Conservation (phyloP, 345 rosid species). For the Durio zibethinus region DNA sequence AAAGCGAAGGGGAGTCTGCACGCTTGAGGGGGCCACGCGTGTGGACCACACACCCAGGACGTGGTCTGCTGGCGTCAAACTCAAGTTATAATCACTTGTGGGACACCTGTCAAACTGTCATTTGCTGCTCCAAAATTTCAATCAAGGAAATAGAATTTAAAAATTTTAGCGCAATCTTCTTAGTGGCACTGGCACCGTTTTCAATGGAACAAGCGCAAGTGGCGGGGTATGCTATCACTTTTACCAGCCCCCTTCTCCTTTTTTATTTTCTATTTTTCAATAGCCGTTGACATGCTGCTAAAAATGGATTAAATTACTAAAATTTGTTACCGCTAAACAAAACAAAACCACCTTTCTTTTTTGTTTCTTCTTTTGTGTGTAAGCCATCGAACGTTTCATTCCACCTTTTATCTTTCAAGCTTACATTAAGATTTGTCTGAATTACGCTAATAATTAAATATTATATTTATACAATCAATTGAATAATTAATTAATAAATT, state of each 20-base stretch:
- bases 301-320: background rate
- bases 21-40: slow-evolving; percentile 39
- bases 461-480: too few species aligned
- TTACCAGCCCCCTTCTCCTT: slow-evolving; percentile 19
- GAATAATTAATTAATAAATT: too few species aligned
- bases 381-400: slow-evolving; percentile 22
- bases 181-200: slow-evolving; percentile 32
- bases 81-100: slow-evolving; percentile 13
- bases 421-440: slow-evolving; percentile 8
- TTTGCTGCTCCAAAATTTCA: background rate
- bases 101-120: slow-evolving; percentile 7
- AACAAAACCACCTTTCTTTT: background rate
- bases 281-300: slow-evolving; percentile 35
- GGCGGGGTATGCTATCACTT: slow-evolving; percentile 43
- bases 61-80: slow-evolving; percentile 39
- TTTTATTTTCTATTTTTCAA: background rate
- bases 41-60: slow-evolving; percentile 24
- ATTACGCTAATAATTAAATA: too few species aligned
- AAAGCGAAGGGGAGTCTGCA: slow-evolving; percentile 22
- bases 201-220: slow-evolving; percentile 35
- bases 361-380: slow-evolving; percentile 24
- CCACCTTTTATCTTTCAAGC: slow-evolving; percentile 15
- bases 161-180: background rate
- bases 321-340: background rate
- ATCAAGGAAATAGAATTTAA: background rate